Evolutionary conservation across 371 early-diverging fungal species (phyloP).

Genomic region (Smittium culicis): DNA sequence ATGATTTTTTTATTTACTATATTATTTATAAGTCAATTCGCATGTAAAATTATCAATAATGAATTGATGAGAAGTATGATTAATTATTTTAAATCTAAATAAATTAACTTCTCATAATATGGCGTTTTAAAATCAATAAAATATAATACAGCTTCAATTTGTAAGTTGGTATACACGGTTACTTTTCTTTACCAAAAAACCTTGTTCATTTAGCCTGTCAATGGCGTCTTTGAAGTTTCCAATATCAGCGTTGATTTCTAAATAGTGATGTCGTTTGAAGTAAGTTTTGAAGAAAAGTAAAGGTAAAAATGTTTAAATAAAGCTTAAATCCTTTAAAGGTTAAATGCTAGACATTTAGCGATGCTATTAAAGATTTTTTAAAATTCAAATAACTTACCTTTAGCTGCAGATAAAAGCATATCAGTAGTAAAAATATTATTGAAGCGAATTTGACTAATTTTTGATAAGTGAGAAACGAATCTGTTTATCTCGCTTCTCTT

Average conservation of each 20-base stretch:
- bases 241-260: conserved; percentile 35
- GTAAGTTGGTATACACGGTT: conserved; percentile 36
- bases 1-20: no score
- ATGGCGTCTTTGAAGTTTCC: conserved; percentile 41
- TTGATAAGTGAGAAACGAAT: conserved; percentile 34
- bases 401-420: conserved; percentile 14
- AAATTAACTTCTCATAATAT: no score
- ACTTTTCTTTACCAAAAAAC: conserved; percentile 41
- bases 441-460: conserved; percentile 34
- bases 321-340: no score
- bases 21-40: no score
- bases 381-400: background rate
- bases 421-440: conserved; percentile 43
- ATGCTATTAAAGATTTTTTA: background rate
- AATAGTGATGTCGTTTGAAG: background rate
- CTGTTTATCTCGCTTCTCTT: conserved; percentile 38
- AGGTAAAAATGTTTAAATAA: no score
- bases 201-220: conserved; percentile 51
- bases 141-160: conserved; percentile 9
- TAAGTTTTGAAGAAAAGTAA: no score
- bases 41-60: no score
- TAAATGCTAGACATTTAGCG: background rate
- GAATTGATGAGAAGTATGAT: no score
- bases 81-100: no score
- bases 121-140: background rate